Percentiles rank a stretch among this genome's conserved stretches.
Evolutionary conservation across 140 eudicot genomes (phyloP).

Genomic region (Cichorium intybus): DNA sequence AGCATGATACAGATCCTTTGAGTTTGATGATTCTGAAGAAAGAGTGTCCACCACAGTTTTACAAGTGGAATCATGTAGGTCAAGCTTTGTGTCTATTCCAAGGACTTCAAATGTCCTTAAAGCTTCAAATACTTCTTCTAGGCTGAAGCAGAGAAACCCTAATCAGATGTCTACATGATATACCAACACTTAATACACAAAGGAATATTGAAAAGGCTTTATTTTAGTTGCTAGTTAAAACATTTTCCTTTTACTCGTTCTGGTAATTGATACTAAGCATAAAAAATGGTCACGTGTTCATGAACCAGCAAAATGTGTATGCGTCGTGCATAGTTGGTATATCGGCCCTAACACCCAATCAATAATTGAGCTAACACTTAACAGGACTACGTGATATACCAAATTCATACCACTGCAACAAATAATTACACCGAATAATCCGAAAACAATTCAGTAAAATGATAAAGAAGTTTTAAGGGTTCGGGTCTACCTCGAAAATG

Average conservation of each 20-base stretch:
- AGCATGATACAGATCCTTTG: slow-evolving; percentile 59
- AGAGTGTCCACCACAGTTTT: slow-evolving; percentile 39
- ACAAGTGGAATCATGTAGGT: slow-evolving; percentile 47
- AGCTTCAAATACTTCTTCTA: slow-evolving; percentile 70
- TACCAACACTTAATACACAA: too few relatives aligned
- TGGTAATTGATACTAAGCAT: too few relatives aligned
- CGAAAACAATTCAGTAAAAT: not conserved
- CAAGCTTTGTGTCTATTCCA: slow-evolving; percentile 45
- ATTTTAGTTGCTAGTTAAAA: too few relatives aligned
- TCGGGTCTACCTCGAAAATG: slow-evolving; percentile 48
- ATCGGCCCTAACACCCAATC: not conserved
- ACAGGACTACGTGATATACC: not conserved
- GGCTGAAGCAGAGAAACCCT: slow-evolving; percentile 35
- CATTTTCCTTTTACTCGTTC: too few relatives aligned
- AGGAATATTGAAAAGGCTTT: too few relatives aligned
- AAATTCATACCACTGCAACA: not conserved
- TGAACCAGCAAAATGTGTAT: not conserved
- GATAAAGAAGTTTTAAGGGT: slow-evolving; percentile 25
- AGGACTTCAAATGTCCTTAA: slow-evolving; percentile 63
- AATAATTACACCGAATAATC: not conserved
- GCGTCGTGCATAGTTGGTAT: not conserved
- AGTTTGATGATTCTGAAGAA: slow-evolving; percentile 42
- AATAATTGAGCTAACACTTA: not conserved
- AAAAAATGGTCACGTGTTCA: too few relatives aligned
- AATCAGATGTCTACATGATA: slow-evolving; percentile 20